phyloP scores from a whole-genome alignment of 129 eudicot genomes.

The Rutidosis leptorrhynchoides region DNA sequence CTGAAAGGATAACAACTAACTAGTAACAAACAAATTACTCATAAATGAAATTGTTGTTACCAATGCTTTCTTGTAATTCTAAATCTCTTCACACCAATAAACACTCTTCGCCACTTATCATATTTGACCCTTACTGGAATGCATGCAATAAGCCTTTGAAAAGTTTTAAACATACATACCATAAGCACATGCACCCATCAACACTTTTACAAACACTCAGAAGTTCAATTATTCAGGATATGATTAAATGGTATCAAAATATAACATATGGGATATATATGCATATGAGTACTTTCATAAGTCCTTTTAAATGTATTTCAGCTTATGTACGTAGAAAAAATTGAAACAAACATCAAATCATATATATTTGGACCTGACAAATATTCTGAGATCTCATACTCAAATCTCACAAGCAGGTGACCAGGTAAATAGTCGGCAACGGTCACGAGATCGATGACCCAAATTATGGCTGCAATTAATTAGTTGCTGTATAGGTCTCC shows the following conservation, averaged over 20 bases:
- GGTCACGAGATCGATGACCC: no score
- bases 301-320: no score
- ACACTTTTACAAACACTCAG: neutral
- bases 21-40: slow-evolving; percentile 11
- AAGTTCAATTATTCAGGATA: no score
- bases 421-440: no score
- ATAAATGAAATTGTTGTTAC: slow-evolving; percentile 24
- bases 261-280: neutral
- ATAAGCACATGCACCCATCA: slow-evolving; percentile 4
- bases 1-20: neutral
- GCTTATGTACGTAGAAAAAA: no score
- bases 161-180: neutral
- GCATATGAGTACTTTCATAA: neutral
- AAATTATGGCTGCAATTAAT: no score
- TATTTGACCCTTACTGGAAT: neutral
- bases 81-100: slow-evolving; percentile 25
- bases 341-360: no score
- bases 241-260: no score
- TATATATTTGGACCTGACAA: no score
- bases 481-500: no score
- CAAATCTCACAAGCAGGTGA: no score
- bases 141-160: neutral
- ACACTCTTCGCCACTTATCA: neutral
- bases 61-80: slow-evolving; percentile 49
- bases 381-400: no score